A percentile compares a stretch with the other conserved stretches of the same genome.
Evolutionary conservation across 768 basidiomycete species (phyloP).

Genomic region (Lepiota brunneoincarnata): DNA sequence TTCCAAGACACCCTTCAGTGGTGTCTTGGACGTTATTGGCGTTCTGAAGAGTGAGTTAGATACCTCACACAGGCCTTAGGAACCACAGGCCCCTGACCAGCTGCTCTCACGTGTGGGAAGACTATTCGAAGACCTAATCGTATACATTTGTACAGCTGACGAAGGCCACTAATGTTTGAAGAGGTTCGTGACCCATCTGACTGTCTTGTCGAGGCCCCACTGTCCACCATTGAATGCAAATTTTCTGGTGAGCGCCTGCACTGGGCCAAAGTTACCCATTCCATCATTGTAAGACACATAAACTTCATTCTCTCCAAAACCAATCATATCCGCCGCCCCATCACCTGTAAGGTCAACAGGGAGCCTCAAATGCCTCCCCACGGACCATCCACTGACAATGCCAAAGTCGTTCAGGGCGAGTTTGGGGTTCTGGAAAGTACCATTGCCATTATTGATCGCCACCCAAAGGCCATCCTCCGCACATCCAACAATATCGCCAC

Average conservation of each 20-base stretch:
- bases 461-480: background rate
- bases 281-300: background rate
- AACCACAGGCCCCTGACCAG: no score
- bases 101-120: no score
- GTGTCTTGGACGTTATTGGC: no score
- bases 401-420: slow-evolving; percentile 1
- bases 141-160: no score
- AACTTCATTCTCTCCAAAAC: background rate
- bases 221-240: background rate
- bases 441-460: slow-evolving; percentile 2
- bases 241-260: background rate
- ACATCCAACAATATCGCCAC: slow-evolving; percentile 4
- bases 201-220: background rate
- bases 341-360: background rate
- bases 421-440: background rate
- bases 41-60: no score
- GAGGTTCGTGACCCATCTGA: background rate
- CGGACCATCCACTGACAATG: background rate
- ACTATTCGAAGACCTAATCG: no score
- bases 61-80: no score
- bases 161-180: no score
- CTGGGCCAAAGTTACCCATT: slow-evolving; percentile 1
- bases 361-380: background rate
- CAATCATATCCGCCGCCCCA: background rate
- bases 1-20: no score